Percentiles rank a stretch among this genome's conserved stretches.
Evolutionary conservation across 73 alveolate genomes (phyloP).

Genomic region (Paramecium sonneborni): DNA sequence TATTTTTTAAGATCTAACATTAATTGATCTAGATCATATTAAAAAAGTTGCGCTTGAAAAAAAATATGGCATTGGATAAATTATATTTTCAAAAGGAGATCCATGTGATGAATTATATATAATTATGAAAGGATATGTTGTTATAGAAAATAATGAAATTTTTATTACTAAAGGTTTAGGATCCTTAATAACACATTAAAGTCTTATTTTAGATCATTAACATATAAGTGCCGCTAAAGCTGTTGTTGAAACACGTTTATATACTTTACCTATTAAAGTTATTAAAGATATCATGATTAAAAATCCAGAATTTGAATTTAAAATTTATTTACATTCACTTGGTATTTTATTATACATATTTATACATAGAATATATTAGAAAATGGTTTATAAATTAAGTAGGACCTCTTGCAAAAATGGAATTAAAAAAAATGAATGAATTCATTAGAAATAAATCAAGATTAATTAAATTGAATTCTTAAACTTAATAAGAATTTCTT

Average conservation of each 20-base stretch:
- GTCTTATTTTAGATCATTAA: not conserved
- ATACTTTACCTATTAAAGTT: not conserved
- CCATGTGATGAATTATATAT: conserved; percentile 34
- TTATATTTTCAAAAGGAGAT: conserved; percentile 47
- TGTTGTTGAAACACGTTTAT: not conserved
- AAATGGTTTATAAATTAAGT: not conserved
- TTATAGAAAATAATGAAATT: conserved; percentile 11
- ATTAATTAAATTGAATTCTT: not conserved
- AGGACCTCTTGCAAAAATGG: conserved; percentile 36
- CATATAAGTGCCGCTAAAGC: conserved; percentile 16
- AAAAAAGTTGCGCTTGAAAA: not conserved
- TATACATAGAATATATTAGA: not conserved
- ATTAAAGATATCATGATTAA: not conserved
- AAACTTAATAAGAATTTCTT: not conserved
- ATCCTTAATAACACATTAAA: conserved; percentile 47
- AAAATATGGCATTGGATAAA: not conserved
- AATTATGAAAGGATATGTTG: conserved; percentile 49
- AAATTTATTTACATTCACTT: not conserved
- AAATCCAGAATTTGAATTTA: not conserved
- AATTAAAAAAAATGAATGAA: not conserved
- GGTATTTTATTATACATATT: not conserved
- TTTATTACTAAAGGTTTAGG: conserved; percentile 57
- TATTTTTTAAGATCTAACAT: not conserved
- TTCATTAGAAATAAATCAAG: not conserved
- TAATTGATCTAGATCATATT: not conserved